Conservation (phyloP, 148 eudicot species). For the Euryodendron excelsum region DNA sequence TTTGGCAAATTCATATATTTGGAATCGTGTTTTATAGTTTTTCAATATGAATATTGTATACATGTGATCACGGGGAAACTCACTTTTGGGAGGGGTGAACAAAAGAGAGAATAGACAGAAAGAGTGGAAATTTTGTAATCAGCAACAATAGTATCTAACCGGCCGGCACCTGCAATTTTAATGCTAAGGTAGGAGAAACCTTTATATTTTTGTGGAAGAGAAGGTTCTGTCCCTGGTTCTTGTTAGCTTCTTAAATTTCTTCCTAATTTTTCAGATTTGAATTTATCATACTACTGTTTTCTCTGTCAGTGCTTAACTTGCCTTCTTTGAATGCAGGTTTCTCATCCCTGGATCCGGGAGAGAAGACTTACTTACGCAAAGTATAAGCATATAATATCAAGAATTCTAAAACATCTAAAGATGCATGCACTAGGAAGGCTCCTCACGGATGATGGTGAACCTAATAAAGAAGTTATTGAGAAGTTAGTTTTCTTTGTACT, state of each 20-base stretch:
- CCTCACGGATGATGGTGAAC: constrained; percentile 44
- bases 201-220: not conserved
- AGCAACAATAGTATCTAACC: not conserved
- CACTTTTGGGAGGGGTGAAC: too few relatives aligned
- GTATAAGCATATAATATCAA: too few relatives aligned
- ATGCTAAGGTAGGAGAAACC: not conserved
- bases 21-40: too few relatives aligned
- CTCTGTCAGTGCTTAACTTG: not conserved
- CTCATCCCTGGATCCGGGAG: constrained; percentile 89
- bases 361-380: too few relatives aligned
- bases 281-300: not conserved
- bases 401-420: constrained; percentile 57
- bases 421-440: constrained; percentile 61
- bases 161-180: not conserved
- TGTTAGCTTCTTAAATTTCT: constrained; percentile 5
- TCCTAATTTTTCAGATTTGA: not conserved
- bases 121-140: too few relatives aligned
- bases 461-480: constrained; percentile 38
- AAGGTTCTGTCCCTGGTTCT: not conserved
- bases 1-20: too few relatives aligned
- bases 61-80: too few relatives aligned
- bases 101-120: too few relatives aligned
- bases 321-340: constrained; percentile 42
- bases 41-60: too few relatives aligned
- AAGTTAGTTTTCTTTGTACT: constrained; percentile 36